phyloP scores from a whole-genome alignment of 805 yeast genomes.

The Candida caryicola region DNA sequence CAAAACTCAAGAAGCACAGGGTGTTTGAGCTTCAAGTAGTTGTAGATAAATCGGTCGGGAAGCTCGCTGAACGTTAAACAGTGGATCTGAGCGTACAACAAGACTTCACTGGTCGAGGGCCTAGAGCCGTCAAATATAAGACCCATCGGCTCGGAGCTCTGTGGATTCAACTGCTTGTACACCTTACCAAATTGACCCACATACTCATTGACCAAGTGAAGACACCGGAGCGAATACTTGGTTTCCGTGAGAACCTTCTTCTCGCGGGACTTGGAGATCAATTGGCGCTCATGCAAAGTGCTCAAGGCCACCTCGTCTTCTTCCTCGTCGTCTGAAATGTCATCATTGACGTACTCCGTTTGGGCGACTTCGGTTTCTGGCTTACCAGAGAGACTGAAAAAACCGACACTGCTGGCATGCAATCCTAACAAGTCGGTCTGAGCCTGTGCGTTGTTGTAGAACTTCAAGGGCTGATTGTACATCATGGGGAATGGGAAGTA shows the following conservation, averaged over 20 bases:
- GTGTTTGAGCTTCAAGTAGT: constrained; percentile 30
- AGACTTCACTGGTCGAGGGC: constrained; percentile 29
- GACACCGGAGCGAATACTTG: constrained; percentile 31
- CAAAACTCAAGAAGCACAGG: constrained; percentile 24
- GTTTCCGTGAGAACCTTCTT: constrained; percentile 29
- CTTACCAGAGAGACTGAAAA: constrained; percentile 23
- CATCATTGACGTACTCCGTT: constrained; percentile 30
- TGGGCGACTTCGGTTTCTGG: constrained; percentile 18
- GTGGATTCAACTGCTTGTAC: constrained; percentile 13
- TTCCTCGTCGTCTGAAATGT: constrained; percentile 15
- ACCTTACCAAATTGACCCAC: constrained; percentile 16
- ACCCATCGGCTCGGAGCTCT: constrained; percentile 13
- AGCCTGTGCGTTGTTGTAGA: constrained; percentile 36
- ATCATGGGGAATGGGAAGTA: constrained; percentile 72
- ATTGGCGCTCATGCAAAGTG: constrained; percentile 36
- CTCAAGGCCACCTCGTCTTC: constrained; percentile 29
- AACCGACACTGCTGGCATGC: constrained; percentile 22
- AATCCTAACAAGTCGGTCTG: constrained; percentile 33
- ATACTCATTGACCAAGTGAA: constrained; percentile 23
- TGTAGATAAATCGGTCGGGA: constrained; percentile 40
- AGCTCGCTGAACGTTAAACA: constrained; percentile 30
- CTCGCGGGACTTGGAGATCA: constrained; percentile 33
- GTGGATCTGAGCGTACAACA: constrained; percentile 39
- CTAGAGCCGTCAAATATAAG: constrained; percentile 12
- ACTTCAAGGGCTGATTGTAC: constrained; percentile 60